A percentile compares a stretch with the other conserved stretches of the same genome.
These are phyloP conservation scores for Amanita polypyramis DNA, from an alignment of 768 basidiomycete genomes.

Conservation along the genomic window DNA sequence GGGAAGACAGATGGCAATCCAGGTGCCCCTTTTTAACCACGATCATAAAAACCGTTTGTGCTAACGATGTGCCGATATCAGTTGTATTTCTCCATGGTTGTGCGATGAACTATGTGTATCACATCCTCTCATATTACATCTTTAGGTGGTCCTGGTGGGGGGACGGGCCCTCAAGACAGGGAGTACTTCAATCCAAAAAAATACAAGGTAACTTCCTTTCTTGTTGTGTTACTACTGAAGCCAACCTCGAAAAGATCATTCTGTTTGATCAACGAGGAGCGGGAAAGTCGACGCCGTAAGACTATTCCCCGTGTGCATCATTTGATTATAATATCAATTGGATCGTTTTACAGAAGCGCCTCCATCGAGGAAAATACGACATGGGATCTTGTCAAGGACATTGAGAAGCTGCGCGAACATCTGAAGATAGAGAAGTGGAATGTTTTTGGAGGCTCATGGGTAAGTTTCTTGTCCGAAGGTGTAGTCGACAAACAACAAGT, in stretches of 20 bases:
- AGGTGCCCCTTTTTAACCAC: slow-evolving; percentile 29
- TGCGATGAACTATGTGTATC: slow-evolving; percentile 7
- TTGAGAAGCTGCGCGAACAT: slow-evolving; percentile 71
- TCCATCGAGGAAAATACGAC: slow-evolving; percentile 83
- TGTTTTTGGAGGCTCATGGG: slow-evolving; percentile 94
- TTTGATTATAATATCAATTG: not conserved
- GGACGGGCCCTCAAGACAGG: slow-evolving; percentile 55
- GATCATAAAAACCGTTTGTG: not conserved
- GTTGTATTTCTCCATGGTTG: slow-evolving; percentile 76
- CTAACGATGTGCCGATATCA: slow-evolving; percentile 14
- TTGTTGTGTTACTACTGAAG: not conserved
- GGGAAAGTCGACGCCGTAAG: slow-evolving; percentile 75
- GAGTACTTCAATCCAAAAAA: slow-evolving; percentile 76
- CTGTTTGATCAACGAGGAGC: slow-evolving; percentile 86
- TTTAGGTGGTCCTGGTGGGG: slow-evolving; percentile 75
- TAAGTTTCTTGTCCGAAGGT: slow-evolving; percentile 17
- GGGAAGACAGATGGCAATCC: slow-evolving; percentile 72
- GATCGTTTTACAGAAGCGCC: slow-evolving; percentile 40
- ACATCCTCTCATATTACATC: slow-evolving; percentile 1
- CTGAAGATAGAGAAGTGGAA: slow-evolving; percentile 82
- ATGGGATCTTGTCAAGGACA: slow-evolving; percentile 86
- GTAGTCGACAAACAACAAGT: not conserved
- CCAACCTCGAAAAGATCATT: slow-evolving; percentile 43
- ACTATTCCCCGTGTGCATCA: not conserved
- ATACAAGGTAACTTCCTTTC: slow-evolving; percentile 50